phyloP scores from a whole-genome alignment of 2,329 filamentous ascomycete species.

The Thielaviopsis punctulata region DNA sequence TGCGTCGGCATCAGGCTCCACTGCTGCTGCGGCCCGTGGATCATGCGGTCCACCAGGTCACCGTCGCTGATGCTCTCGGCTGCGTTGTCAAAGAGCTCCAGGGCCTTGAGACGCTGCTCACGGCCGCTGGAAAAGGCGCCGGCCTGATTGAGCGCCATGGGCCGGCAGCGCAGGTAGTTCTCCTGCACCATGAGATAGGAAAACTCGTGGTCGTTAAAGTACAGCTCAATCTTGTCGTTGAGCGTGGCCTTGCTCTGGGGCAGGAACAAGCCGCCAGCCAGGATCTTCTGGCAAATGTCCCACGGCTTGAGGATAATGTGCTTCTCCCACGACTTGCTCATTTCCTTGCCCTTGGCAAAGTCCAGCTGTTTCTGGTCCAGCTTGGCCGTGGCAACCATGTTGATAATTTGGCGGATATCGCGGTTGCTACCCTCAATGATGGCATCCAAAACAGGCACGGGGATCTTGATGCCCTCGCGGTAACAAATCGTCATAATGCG shows the following conservation, averaged over 20 bases:
- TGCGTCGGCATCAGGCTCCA: slow-evolving; percentile 98
- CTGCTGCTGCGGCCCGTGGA: slow-evolving; percentile 92
- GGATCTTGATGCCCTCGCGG: slow-evolving; percentile 75
- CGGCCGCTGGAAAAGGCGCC: slow-evolving; percentile 40
- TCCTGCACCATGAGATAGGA: slow-evolving; percentile 96
- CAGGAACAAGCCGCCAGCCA: slow-evolving; percentile 73
- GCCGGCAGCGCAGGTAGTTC: slow-evolving; percentile 80
- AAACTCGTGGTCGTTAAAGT: slow-evolving; percentile 98
- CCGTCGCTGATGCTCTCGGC: slow-evolving; percentile 95
- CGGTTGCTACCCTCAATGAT: slow-evolving; percentile 90
- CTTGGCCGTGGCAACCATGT: slow-evolving; percentile 93
- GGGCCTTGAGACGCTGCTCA: slow-evolving; percentile 60
- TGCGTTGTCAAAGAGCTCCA: slow-evolving; percentile 74
- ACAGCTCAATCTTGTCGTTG: slow-evolving; percentile 96
- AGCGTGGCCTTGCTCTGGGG: slow-evolving; percentile 68
- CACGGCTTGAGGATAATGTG: slow-evolving; percentile 92
- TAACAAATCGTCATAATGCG: slow-evolving; percentile 91
- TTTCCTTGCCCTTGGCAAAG: slow-evolving; percentile 73
- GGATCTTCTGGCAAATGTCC: slow-evolving; percentile 91
- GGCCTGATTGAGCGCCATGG: slow-evolving; percentile 40
- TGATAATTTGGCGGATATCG: slow-evolving; percentile 94
- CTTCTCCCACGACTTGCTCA: slow-evolving; percentile 98
- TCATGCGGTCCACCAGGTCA: slow-evolving; percentile 92
- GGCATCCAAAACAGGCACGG: slow-evolving; percentile 68
- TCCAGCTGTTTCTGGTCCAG: slow-evolving; percentile 66